Evolutionary conservation across 306 rosid genomes (phyloP).

Genomic region (Vicia faba): DNA sequence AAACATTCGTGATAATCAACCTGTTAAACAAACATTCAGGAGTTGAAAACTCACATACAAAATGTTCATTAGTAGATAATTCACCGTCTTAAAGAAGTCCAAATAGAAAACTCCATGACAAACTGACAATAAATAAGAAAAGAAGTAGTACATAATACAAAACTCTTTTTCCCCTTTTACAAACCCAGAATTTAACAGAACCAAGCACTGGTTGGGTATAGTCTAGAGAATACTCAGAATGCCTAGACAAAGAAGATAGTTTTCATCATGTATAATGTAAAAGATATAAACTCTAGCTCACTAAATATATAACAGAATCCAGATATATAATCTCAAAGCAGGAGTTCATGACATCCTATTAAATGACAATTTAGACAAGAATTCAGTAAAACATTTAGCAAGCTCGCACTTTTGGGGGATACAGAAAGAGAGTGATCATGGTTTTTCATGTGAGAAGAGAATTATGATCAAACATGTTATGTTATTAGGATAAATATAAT

Average conservation of each 20-base stretch:
- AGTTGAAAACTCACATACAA: conserved; percentile 87
- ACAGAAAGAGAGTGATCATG: conserved; percentile 4
- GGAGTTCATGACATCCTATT: neutral
- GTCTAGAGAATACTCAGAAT: conserved; percentile 29
- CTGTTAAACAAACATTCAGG: conserved; percentile 99
- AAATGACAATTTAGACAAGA: conserved; percentile 17
- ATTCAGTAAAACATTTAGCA: conserved; percentile 16
- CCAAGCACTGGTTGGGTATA: conserved; percentile 8
- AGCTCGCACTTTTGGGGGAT: neutral
- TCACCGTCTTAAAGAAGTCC: conserved; percentile 43
- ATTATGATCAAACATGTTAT: conserved; percentile 10
- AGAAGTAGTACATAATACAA: conserved; percentile 1
- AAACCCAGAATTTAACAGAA: neutral
- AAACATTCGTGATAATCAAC: conserved; percentile 99
- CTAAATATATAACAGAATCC: conserved; percentile 1
- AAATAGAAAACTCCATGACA: conserved; percentile 16
- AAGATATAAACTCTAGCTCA: conserved; percentile 1
- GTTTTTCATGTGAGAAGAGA: conserved; percentile 11
- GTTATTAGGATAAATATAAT: conserved; percentile 7
- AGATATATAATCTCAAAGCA: conserved; percentile 7
- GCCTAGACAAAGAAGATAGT: neutral
- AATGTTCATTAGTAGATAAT: conserved; percentile 57
- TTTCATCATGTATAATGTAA: neutral
- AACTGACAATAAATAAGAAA: conserved; percentile 22
- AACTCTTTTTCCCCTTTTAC: neutral